phyloP scores from a whole-genome alignment of 768 basidiomycete species.

The Podaxis mareebaensis region DNA sequence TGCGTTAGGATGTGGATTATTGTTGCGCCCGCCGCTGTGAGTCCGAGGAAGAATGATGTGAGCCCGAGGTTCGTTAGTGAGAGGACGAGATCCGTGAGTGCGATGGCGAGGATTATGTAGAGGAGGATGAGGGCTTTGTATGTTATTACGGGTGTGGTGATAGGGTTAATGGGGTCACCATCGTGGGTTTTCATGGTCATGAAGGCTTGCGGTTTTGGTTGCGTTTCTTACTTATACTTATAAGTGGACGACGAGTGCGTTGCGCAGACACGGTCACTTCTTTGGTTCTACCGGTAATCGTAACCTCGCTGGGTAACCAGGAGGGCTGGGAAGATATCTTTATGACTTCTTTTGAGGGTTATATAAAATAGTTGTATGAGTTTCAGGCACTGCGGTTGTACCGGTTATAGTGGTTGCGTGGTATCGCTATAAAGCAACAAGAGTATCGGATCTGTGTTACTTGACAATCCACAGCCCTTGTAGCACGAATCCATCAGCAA shows the following conservation, averaged over 20 bases:
- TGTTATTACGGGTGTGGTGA: neutral
- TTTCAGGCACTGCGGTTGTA: neutral
- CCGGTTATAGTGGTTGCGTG: neutral
- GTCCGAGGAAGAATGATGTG: constrained; percentile 7
- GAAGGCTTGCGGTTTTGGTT: neutral
- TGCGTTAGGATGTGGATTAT: constrained; percentile 3
- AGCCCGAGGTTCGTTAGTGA: constrained; percentile 3
- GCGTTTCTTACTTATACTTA: neutral
- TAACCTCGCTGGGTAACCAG: neutral
- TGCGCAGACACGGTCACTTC: neutral
- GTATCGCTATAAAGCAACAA: neutral
- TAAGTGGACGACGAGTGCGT: neutral
- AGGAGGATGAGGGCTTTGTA: neutral
- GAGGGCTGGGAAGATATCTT: neutral
- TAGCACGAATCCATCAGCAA: too few relatives aligned
- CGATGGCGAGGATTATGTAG: neutral
- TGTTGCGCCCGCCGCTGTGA: neutral
- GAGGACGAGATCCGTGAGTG: neutral
- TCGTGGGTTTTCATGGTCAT: neutral
- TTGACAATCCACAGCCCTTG: neutral
- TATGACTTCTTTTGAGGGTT: neutral
- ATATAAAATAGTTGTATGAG: neutral
- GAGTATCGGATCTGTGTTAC: neutral
- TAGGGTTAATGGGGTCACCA: too few relatives aligned
- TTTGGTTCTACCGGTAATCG: neutral